Base-by-base conservation (phyloP, 257 asterid genomes). In the Fraxinus pennsylvanica region DNA sequence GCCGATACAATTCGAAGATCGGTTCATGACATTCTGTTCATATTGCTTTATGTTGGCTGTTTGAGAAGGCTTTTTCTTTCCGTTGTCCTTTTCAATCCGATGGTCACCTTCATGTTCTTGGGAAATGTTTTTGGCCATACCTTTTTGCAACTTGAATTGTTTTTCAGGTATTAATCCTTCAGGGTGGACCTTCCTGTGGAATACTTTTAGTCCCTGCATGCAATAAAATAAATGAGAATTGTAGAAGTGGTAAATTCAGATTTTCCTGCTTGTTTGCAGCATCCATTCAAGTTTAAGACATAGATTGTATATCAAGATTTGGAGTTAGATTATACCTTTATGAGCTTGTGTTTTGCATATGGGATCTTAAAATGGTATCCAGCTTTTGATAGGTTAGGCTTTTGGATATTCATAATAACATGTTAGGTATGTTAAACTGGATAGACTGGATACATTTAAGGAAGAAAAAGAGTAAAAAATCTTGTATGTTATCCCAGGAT, bases 151-250 rank as follows among this genome's bases (percentile, higher is more conserved):
- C 32, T 15, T 7, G 54, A 43, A 15, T 47, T 57, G 71, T 43
- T 84, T 81, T 47, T 47, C 63, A 29, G 84, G 15, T 52, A 25
- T 66, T 57, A 50, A 45, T 54, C 47, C 80, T 65, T 76, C 82
- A n/a, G 84, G 88, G 52, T 84, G 85, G 68, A 81, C 79, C 68
- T 76, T 81, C 39, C 54, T 76, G 72, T 75, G 66, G 10, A 84
- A 69, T 73, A 72, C 59, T 81, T 82, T 84, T 29, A 84, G 32
- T 45, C 69, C 82, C 87, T 83, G 79, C 79, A 76, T 30, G 67
- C 66, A 77, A 43, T 54, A 38, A 10, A 47, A 22, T 15, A 59
- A 22, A 59, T 22, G 10, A 59, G 30, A n/a, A n/a, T 59, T 21
- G 5, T 15, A 59, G 30, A 59, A 59, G 27, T 6, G 32, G 32